phyloP scores from a whole-genome alignment of 1,284 basidiomycete genomes.

The Peniophora sp. region DNA sequence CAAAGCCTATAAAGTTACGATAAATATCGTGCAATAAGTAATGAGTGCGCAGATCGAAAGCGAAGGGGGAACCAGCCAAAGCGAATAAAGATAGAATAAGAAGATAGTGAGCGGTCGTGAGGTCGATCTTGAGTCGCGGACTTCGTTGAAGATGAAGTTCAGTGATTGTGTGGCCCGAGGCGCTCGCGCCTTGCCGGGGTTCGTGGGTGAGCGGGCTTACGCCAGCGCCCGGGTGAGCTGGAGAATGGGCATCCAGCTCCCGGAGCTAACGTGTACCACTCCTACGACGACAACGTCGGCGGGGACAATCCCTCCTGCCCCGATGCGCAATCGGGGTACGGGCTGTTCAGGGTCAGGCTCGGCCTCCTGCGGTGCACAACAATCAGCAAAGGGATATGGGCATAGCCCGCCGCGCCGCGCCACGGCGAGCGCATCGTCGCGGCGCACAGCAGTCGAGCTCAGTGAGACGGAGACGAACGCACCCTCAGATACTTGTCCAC shows the following conservation, averaged over 20 bases:
- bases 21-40: no score
- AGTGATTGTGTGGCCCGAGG: no score
- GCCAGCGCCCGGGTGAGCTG: not conserved
- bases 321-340: not conserved
- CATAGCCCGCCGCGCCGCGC: not conserved
- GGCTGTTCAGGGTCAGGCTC: not conserved
- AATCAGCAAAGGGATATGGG: not conserved
- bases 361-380: not conserved
- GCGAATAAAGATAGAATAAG: no score
- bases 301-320: not conserved
- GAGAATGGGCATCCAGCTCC: constrained; percentile 1
- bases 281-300: not conserved
- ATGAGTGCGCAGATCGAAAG: no score
- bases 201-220: not conserved
- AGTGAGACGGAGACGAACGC: not conserved
- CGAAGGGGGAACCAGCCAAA: no score
- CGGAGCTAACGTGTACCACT: not conserved
- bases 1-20: no score
- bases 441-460: no score
- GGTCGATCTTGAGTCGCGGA: no score
- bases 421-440: no score
- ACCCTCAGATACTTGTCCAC: not conserved
- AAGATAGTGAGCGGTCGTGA: no score
- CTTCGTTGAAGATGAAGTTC: no score
- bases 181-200: no score